Evolutionary conservation across 805 yeast species (phyloP).

Genomic region (Kodamaea neixiangensis): DNA sequence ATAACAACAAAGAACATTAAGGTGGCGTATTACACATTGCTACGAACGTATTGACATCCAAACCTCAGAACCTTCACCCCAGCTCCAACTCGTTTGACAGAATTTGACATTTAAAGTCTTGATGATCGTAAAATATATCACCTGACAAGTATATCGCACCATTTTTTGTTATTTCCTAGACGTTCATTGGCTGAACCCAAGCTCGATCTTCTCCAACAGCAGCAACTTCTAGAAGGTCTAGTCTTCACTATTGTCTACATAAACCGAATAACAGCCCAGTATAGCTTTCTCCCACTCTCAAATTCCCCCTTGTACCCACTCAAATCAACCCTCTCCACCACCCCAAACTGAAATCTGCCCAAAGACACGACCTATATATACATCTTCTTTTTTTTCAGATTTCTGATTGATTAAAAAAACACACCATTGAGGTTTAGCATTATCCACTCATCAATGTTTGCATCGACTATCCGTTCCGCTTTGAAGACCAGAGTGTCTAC

Average conservation of each 20-base stretch:
- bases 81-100: too few species aligned
- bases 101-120: neutral
- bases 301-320: neutral
- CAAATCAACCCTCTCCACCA: neutral
- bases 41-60: too few species aligned
- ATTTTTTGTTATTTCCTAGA: neutral
- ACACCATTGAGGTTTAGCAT: conserved; percentile 10
- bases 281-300: neutral
- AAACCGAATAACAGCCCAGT: neutral
- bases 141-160: neutral
- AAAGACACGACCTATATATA: neutral
- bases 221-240: neutral
- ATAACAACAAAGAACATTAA: too few species aligned
- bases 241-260: neutral
- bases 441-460: conserved; percentile 27
- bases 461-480: conserved; percentile 45
- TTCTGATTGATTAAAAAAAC: conserved; percentile 9
- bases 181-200: neutral
- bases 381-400: neutral
- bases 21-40: too few species aligned
- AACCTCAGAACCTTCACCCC: neutral
- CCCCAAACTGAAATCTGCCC: neutral
- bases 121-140: neutral
- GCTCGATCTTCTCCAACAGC: neutral
- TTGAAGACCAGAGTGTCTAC: conserved; percentile 37